These are phyloP conservation scores for Phytopythium mirpurense DNA, from an alignment of 352 stramenopile species.

Conservation along the genomic window DNA sequence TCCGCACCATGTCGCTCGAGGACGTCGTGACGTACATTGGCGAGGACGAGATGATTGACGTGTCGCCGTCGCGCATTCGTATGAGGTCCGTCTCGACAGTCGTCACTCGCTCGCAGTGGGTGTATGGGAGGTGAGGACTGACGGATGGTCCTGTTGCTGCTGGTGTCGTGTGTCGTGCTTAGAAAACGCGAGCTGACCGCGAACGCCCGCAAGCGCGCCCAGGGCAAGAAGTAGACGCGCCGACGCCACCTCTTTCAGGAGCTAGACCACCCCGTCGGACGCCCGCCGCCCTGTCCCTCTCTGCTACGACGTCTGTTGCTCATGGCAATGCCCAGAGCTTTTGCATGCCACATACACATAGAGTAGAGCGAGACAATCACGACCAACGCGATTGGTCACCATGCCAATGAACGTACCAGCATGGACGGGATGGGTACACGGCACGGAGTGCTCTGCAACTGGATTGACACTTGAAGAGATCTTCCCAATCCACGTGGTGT, in stretches of 20 bases:
- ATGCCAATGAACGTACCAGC: neutral
- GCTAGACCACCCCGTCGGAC: neutral
- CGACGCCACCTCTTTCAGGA: neutral
- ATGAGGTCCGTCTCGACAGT: constrained; percentile 55
- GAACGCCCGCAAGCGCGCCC: constrained; percentile 50
- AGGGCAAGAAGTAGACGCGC: constrained; percentile 56
- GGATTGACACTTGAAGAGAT: neutral
- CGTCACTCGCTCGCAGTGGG: neutral
- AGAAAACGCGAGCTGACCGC: constrained; percentile 67
- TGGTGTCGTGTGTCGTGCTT: neutral
- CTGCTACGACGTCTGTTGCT: neutral
- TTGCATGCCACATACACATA: neutral
- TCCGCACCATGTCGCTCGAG: constrained; percentile 93
- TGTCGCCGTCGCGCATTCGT: constrained; percentile 93
- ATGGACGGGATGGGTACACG: neutral
- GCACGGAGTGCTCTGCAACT: neutral
- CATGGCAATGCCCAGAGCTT: neutral
- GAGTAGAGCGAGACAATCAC: constrained; percentile 1
- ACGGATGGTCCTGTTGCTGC: neutral
- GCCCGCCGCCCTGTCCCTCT: too few species aligned
- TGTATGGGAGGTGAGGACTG: neutral
- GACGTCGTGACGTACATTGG: constrained; percentile 97
- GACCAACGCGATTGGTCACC: constrained; percentile 1
- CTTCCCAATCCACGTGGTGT: too few species aligned
- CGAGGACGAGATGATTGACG: constrained; percentile 98